phyloP scores from a whole-genome alignment of 805 yeast genomes.

The Hanseniaspora thailandica region DNA sequence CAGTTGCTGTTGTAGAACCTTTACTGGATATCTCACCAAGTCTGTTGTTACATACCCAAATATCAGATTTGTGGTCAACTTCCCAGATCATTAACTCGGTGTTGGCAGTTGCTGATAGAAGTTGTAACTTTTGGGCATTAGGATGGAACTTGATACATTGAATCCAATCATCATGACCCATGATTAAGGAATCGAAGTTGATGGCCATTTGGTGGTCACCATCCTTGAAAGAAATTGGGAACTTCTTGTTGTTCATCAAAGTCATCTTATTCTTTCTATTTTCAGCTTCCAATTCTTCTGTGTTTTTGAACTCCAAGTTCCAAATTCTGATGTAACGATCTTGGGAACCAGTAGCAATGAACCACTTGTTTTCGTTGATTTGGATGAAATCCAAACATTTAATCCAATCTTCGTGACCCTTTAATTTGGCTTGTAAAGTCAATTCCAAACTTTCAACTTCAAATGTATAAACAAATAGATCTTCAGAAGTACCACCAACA shows the following conservation, averaged over 20 bases:
- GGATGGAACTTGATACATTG: conserved; percentile 70
- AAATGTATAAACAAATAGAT: conserved; percentile 45
- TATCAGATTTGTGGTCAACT: conserved; percentile 73
- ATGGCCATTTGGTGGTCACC: conserved; percentile 39
- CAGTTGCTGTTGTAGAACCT: conserved; percentile 98
- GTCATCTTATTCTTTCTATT: conserved; percentile 31
- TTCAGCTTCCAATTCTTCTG: conserved; percentile 35
- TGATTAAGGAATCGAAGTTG: conserved; percentile 79
- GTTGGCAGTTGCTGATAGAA: conserved; percentile 84
- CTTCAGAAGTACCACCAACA: conserved; percentile 57
- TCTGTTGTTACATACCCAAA: conserved; percentile 74
- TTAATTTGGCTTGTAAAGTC: conserved; percentile 39
- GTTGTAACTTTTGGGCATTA: conserved; percentile 33
- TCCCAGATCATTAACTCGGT: conserved; percentile 90
- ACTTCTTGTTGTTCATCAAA: conserved; percentile 59
- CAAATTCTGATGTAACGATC: conserved; percentile 86
- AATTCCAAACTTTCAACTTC: conserved; percentile 17
- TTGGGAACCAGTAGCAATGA: conserved; percentile 83
- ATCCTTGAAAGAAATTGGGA: conserved; percentile 36
- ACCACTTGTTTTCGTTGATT: conserved; percentile 38
- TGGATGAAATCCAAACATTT: conserved; percentile 54
- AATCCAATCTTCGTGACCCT: conserved; percentile 97
- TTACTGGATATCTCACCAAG: conserved; percentile 87
- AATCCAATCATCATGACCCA: conserved; percentile 99
- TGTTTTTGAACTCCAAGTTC: conserved; percentile 56